These are phyloP conservation scores for Colletotrichum tofieldiae DNA, from an alignment of 2,329 filamentous ascomycete genomes.

Conservation along the genomic window DNA sequence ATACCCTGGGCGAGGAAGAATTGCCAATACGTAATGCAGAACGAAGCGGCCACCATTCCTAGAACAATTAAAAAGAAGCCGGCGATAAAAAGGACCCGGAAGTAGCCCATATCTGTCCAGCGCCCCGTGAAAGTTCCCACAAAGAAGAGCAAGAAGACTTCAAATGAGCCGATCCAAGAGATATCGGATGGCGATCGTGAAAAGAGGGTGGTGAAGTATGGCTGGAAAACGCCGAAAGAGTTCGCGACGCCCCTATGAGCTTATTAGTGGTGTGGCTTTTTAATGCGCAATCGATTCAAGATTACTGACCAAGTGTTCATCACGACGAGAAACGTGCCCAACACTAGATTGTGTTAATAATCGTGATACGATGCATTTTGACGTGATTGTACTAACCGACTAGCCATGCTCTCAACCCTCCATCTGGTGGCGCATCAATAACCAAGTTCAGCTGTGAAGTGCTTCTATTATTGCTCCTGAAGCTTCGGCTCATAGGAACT, in stretches of 20 bases:
- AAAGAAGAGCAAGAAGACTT: constrained; percentile 70
- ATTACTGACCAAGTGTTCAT: constrained; percentile 64
- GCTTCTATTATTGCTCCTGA: constrained; percentile 55
- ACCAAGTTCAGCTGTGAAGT: constrained; percentile 58
- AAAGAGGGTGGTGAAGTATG: constrained; percentile 64
- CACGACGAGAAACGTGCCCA: constrained; percentile 61
- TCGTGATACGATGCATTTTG: not conserved
- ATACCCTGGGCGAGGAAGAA: constrained; percentile 69
- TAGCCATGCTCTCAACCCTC: constrained; percentile 64
- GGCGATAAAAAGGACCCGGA: constrained; percentile 58
- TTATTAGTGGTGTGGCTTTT: constrained; percentile 5
- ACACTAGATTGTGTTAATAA: constrained; percentile 46
- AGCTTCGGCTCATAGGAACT: not conserved
- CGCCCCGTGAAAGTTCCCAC: constrained; percentile 68
- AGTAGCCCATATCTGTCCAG: constrained; percentile 68
- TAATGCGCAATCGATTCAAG: no score
- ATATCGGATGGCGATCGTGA: constrained; percentile 60
- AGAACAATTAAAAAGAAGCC: constrained; percentile 60
- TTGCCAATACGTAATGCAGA: constrained; percentile 67
- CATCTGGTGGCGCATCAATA: constrained; percentile 66
- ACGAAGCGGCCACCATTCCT: constrained; percentile 64
- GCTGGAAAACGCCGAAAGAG: constrained; percentile 70
- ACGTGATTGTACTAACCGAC: constrained; percentile 53
- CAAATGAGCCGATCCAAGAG: constrained; percentile 70
- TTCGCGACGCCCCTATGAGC: constrained; percentile 65